Percentiles rank a stretch among this genome's conserved stretches.
phyloP scores from a whole-genome alignment of 1,284 basidiomycete species.

The Gymnopus androsaceus region DNA sequence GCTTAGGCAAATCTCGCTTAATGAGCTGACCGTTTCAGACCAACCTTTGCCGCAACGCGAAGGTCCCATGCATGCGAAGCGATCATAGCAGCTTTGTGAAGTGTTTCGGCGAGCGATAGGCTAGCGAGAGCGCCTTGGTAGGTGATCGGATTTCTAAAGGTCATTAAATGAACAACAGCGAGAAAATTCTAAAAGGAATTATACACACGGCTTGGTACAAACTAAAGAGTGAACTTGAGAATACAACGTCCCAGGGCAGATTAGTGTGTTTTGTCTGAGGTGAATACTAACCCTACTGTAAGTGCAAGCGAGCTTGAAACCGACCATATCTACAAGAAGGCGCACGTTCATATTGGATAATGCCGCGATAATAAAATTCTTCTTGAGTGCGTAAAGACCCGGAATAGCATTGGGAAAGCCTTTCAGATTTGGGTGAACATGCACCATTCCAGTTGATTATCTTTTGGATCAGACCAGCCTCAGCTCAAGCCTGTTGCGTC shows the following conservation, averaged over 20 bases:
- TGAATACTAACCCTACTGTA: background rate
- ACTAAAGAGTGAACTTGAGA: conserved; percentile 59
- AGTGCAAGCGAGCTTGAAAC: conserved; percentile 13
- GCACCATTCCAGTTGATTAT: background rate
- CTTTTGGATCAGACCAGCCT: background rate
- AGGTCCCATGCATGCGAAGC: conserved; percentile 64
- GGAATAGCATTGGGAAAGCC: conserved; percentile 58
- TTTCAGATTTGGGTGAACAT: conserved; percentile 23
- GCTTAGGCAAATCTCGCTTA: too few species aligned
- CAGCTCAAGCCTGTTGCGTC: too few species aligned
- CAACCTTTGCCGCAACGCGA: conserved; percentile 50
- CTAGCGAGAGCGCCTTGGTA: conserved; percentile 54
- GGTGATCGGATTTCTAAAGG: conserved; percentile 47
- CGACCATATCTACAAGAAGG: conserved; percentile 62
- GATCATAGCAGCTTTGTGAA: conserved; percentile 60
- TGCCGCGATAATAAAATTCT: conserved; percentile 49
- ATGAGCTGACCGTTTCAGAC: too few species aligned
- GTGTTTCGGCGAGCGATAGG: conserved; percentile 43
- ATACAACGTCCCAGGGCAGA: conserved; percentile 63
- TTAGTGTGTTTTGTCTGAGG: conserved; percentile 52
- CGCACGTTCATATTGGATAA: conserved; percentile 67
- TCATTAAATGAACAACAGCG: background rate
- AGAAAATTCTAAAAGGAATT: background rate
- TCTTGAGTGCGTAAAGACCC: conserved; percentile 53
- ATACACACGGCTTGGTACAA: conserved; percentile 60